phyloP scores from a whole-genome alignment of 352 stramenopile genomes.

The Pythium phragmiticola region DNA sequence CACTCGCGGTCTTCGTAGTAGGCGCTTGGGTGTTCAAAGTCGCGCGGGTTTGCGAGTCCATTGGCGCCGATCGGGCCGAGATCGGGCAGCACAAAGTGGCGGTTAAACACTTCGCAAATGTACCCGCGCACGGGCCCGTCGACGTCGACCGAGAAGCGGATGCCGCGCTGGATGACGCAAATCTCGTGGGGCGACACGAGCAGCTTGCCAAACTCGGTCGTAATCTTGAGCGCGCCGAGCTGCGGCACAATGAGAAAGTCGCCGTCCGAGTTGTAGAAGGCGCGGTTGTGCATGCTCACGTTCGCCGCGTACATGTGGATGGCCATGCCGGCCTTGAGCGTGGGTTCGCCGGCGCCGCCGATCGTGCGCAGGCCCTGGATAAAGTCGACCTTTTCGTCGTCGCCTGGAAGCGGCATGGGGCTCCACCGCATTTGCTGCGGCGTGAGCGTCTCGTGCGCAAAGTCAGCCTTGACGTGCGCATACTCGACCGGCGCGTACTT shows the following conservation, averaged over 20 bases:
- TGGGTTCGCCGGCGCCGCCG: conserved; percentile 84
- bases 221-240: conserved; percentile 86
- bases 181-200: conserved; percentile 89
- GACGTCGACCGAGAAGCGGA: conserved; percentile 92
- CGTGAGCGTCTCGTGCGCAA: conserved; percentile 63
- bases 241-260: conserved; percentile 97
- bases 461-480: conserved; percentile 68
- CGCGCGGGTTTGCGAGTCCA: conserved; percentile 93
- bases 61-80: conserved; percentile 96
- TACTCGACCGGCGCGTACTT: conserved; percentile 53
- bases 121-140: conserved; percentile 90
- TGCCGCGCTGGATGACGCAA: conserved; percentile 94
- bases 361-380: conserved; percentile 88
- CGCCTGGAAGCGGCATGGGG: conserved; percentile 71
- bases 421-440: conserved; percentile 93
- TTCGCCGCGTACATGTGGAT: conserved; percentile 95
- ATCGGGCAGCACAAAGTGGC: conserved; percentile 94
- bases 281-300: conserved; percentile 86
- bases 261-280: conserved; percentile 96
- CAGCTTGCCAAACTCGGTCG: conserved; percentile 93
- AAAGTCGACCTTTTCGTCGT: conserved; percentile 78
- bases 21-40: conserved; percentile 93
- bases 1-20: conserved; percentile 87
- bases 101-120: conserved; percentile 94
- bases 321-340: conserved; percentile 88